Evolutionary conservation across 2,329 filamentous ascomycete species (phyloP).

Genomic region (Apiospora saccharicola): DNA sequence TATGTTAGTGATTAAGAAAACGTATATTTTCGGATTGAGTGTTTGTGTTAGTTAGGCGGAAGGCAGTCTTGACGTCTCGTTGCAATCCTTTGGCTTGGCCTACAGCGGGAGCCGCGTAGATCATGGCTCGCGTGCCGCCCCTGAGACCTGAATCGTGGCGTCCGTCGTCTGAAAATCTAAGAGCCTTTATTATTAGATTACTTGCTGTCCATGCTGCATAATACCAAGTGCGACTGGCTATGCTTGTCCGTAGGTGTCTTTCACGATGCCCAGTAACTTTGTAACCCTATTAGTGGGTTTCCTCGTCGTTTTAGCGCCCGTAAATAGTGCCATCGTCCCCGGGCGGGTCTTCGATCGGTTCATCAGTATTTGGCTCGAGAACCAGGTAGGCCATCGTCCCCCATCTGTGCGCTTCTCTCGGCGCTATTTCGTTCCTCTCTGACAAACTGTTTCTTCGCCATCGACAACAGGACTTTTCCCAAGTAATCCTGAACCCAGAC

Average conservation of each 20-base stretch:
- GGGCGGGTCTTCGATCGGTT: conserved; percentile 51
- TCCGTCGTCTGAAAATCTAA: not conserved
- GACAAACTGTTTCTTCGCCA: not conserved
- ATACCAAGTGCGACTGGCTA: not conserved
- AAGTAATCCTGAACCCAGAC: conserved; percentile 48
- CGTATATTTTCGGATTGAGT: not conserved
- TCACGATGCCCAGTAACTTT: conserved; percentile 29
- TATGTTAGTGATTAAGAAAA: too few relatives aligned
- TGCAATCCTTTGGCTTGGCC: not conserved
- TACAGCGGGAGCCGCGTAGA: not conserved
- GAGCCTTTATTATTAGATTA: not conserved
- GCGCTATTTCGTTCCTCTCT: not conserved
- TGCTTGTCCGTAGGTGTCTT: conserved; percentile 10
- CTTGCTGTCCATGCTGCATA: not conserved
- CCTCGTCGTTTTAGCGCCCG: conserved; percentile 29
- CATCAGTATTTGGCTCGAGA: conserved; percentile 55
- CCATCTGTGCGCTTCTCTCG: not conserved
- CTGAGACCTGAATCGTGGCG: not conserved
- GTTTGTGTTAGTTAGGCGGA: not conserved
- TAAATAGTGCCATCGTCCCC: conserved; percentile 39
- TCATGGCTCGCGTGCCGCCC: not conserved
- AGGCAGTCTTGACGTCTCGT: too few relatives aligned
- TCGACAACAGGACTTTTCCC: conserved; percentile 50
- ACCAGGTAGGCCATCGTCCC: conserved; percentile 46
- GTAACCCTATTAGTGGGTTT: conserved; percentile 31